Evolutionary conservation across 192 early-diverging fungal genomes (phyloP), one percentile per base, ranked within the genome.

Genomic region (Physocladia obscura): DNA sequence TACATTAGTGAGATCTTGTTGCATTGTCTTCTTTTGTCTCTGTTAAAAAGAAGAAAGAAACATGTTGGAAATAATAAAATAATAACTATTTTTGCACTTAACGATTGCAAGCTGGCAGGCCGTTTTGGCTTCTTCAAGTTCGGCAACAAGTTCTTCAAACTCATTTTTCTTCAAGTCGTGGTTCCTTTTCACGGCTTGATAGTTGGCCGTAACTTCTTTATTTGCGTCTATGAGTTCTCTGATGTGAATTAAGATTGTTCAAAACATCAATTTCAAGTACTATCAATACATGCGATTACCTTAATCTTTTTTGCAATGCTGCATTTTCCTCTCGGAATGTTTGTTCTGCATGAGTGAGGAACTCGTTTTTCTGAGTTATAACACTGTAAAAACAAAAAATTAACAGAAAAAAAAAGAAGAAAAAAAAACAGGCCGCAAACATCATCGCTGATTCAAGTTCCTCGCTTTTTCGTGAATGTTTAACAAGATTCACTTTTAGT

Each of bases 91-190:
- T 17, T 62, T n/a, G n/a, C n/a, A n/a, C n/a, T n/a, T 48, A 49
- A 86, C 80, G 22, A 86, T 76, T 8, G 80, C 76, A 2, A 85
- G 37, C 58, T 84, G 80, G 49, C 82, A 86, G 3, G 82, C 82
- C n/a, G 67, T 80, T 50, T 84, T 84, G n/a, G 84, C 81, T 61
- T 86, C 84, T 57, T 86, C 84, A 22, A 86, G 29, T 65, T 86
- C 84, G 3, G 40, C 64, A 1, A 77, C 75, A 0, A 86, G 69
- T 36, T 80, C 74, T 26, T 84, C 82, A 70, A 76, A 79, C 60
- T 86, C 82, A 55, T 64, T 69, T 29, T 77, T 75, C 51, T 86
- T 86, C 47, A 79, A 30, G 36, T 86, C 84, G 51, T 80, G 77
- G 62, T 86, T 83, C 70, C 77, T 84, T 73, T 86, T 86, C 57